phyloP scores from a whole-genome alignment of 345 rosid species.

The Gynandropsis gynandra region DNA sequence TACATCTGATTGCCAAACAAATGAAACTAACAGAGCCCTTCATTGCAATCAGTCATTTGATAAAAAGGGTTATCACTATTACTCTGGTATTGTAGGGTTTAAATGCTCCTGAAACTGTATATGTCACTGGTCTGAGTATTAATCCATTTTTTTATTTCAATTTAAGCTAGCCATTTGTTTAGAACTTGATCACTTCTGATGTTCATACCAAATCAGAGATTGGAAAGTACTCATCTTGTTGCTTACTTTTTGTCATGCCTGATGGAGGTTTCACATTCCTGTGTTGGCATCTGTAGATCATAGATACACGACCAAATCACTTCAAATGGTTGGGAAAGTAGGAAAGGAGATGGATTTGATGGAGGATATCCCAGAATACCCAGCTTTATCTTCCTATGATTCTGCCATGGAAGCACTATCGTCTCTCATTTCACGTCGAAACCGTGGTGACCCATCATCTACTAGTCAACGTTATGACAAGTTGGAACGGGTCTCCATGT shows the following conservation, averaged over 20 bases:
- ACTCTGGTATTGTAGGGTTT: no score
- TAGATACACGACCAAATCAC: slow-evolving; percentile 32
- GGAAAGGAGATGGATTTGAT: slow-evolving; percentile 23
- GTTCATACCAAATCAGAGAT: no score
- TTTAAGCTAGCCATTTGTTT: no score
- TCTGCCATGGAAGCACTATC: slow-evolving; percentile 83
- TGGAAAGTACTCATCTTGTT: neutral
- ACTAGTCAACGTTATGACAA: slow-evolving; percentile 41
- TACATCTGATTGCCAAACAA: no score
- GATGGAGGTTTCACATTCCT: slow-evolving; percentile 14
- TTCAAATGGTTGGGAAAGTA: slow-evolving; percentile 32
- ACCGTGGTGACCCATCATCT: slow-evolving; percentile 43
- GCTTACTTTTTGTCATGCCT: slow-evolving; percentile 5
- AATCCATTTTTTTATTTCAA: no score
- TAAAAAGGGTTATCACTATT: no score
- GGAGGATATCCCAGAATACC: slow-evolving; percentile 30
- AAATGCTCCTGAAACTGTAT: no score
- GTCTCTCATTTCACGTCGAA: slow-evolving; percentile 60
- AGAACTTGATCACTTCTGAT: no score
- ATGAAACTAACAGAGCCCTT: no score
- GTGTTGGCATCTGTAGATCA: slow-evolving; percentile 34
- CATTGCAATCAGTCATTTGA: no score
- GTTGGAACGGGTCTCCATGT: slow-evolving; percentile 57
- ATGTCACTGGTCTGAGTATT: no score
- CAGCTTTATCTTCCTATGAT: slow-evolving; percentile 49